phyloP scores from a whole-genome alignment of 371 early-diverging fungal genomes.

The Cokeromyces recurvatus region DNA sequence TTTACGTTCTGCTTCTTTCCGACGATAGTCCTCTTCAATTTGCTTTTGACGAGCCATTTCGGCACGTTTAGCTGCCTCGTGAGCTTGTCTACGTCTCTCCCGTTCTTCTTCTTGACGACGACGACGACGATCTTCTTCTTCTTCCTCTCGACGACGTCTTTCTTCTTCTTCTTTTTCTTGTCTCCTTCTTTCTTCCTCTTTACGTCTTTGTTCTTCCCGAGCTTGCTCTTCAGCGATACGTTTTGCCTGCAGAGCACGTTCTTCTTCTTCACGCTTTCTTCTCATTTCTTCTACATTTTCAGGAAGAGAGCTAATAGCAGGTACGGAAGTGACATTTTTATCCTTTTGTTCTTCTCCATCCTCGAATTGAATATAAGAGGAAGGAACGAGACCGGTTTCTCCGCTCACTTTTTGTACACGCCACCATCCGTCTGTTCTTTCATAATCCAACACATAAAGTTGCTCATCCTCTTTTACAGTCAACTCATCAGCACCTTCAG shows the following conservation, averaged over 20 bases:
- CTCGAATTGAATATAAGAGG: conserved; percentile 49
- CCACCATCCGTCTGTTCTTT: conserved; percentile 79
- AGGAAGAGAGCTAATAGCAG: conserved; percentile 20
- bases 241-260: conserved; percentile 13
- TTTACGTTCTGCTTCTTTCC: conserved; percentile 25
- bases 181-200: conserved; percentile 5
- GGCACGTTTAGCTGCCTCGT: conserved; percentile 25
- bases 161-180: conserved; percentile 9
- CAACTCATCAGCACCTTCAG: conserved; percentile 73
- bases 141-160: conserved; percentile 9
- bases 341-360: conserved; percentile 27
- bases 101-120: conserved; percentile 24
- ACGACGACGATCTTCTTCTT: conserved; percentile 4
- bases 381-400: conserved; percentile 52
- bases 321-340: background rate
- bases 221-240: conserved; percentile 15
- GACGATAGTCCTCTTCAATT: conserved; percentile 29
- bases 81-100: conserved; percentile 18
- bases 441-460: conserved; percentile 70
- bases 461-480: conserved; percentile 69
- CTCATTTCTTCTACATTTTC: conserved; percentile 19
- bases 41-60: conserved; percentile 36
- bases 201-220: conserved; percentile 9
- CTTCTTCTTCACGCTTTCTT: conserved; percentile 25
- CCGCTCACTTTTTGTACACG: conserved; percentile 44